These are phyloP conservation scores for Sequoiadendron giganteum DNA, from an alignment of 75 land plant species.

Conservation along the genomic window DNA sequence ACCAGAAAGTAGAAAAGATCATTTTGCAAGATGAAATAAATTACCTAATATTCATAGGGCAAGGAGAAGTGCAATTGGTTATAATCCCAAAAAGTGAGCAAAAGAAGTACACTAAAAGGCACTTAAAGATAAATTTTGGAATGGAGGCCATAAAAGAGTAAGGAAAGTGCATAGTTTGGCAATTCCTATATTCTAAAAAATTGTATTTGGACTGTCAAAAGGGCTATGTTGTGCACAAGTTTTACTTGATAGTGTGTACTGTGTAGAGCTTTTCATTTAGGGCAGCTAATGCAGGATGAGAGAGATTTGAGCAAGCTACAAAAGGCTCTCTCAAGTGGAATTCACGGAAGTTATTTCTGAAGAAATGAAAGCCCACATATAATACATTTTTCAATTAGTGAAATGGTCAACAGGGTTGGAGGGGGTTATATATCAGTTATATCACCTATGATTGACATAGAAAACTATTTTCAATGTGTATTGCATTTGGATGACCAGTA, in stretches of 20 bases:
- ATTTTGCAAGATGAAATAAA: neutral
- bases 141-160: neutral
- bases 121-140: neutral
- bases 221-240: neutral
- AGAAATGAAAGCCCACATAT: neutral
- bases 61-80: neutral
- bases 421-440: neutral
- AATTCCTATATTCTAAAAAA: neutral
- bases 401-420: neutral
- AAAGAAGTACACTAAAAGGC: neutral
- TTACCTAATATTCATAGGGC: neutral
- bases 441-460: neutral
- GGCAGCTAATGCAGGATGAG: neutral
- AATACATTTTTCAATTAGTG: neutral
- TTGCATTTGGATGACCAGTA: neutral
- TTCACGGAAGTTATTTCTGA: neutral
- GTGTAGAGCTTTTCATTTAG: neutral
- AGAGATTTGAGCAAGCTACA: neutral
- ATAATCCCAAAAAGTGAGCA: neutral
- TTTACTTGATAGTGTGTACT: neutral
- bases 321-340: neutral
- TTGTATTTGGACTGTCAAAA: neutral
- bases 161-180: neutral
- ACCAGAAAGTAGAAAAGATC: neutral
- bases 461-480: neutral